These are phyloP conservation scores for Sphagnurus paluster DNA, from an alignment of 1,284 basidiomycete genomes.

Conservation along the genomic window DNA sequence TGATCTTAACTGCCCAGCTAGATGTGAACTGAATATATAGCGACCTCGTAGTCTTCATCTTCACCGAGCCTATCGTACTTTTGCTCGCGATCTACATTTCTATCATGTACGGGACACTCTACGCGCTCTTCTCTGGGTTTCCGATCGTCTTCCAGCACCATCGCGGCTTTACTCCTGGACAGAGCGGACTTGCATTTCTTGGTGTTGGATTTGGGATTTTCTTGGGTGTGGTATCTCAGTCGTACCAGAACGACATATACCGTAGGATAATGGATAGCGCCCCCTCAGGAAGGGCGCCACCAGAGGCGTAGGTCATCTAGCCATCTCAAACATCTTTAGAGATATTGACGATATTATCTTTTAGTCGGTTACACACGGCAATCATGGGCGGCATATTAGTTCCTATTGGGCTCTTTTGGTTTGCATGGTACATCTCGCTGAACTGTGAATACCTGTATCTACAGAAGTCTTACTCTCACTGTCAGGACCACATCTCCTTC, in stretches of 20 bases:
- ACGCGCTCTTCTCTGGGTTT: slow-evolving; percentile 58
- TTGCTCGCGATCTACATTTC: slow-evolving; percentile 68
- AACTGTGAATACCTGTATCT: no score
- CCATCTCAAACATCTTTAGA: neutral
- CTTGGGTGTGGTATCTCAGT: slow-evolving; percentile 51
- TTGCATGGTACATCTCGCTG: slow-evolving; percentile 39
- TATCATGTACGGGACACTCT: slow-evolving; percentile 63
- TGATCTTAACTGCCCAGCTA: slow-evolving; percentile 1
- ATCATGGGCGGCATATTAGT: slow-evolving; percentile 54
- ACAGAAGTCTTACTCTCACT: slow-evolving; percentile 4
- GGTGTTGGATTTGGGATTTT: slow-evolving; percentile 64
- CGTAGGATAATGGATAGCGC: slow-evolving; percentile 49
- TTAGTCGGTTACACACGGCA: slow-evolving; percentile 58
- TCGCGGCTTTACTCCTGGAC: slow-evolving; percentile 58
- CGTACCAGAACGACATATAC: slow-evolving; percentile 59
- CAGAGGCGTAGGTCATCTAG: slow-evolving; percentile 53
- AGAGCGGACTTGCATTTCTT: slow-evolving; percentile 64
- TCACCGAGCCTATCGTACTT: slow-evolving; percentile 69
- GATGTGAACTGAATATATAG: slow-evolving; percentile 1
- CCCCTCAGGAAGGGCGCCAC: slow-evolving; percentile 51
- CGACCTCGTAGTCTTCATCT: slow-evolving; percentile 61
- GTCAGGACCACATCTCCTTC: slow-evolving; percentile 54
- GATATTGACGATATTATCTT: slow-evolving; percentile 17
- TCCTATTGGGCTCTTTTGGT: slow-evolving; percentile 67
- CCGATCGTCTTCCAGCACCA: slow-evolving; percentile 65